These are phyloP conservation scores for Hippophae tibetana DNA, from an alignment of 306 rosid species.

Conservation along the genomic window DNA sequence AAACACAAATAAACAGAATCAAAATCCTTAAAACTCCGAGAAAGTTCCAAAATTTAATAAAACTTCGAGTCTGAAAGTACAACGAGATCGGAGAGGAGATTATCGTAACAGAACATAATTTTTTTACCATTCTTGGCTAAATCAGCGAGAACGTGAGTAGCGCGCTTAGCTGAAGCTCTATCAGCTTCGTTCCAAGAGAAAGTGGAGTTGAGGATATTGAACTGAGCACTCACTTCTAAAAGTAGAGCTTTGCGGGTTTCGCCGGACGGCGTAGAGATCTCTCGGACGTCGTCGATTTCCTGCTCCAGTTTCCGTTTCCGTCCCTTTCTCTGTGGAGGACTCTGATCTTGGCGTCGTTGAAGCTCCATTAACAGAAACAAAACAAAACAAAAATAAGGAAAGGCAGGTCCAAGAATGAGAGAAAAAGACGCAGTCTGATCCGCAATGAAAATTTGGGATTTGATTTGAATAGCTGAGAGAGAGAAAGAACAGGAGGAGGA, in stretches of 20 bases:
- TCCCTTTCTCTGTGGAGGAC: conserved; percentile 71
- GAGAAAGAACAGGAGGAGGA: too few relatives aligned
- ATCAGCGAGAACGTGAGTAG: conserved; percentile 96
- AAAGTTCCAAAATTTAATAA: conserved; percentile 12
- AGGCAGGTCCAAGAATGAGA: conserved; percentile 15
- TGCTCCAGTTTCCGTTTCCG: conserved; percentile 89
- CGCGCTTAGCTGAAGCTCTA: conserved; percentile 83
- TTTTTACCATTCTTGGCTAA: conserved; percentile 78
- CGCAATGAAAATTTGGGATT: conserved; percentile 12
- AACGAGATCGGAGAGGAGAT: conserved; percentile 29
- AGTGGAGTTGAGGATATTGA: conserved; percentile 51
- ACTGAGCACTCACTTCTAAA: conserved; percentile 51
- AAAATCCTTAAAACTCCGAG: conserved; percentile 2
- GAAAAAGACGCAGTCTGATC: conserved; percentile 24
- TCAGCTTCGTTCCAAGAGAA: conserved; percentile 82
- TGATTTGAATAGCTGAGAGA: conserved; percentile 1
- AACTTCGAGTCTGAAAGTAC: not conserved
- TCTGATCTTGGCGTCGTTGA: conserved; percentile 53
- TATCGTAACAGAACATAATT: conserved; percentile 3
- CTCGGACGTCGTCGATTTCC: conserved; percentile 47
- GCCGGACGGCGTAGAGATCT: conserved; percentile 56
- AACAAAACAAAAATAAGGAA: not conserved
- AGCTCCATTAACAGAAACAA: conserved; percentile 40
- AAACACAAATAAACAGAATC: not conserved
- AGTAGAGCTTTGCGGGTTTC: conserved; percentile 56